Evolutionary conservation across 164 flowering plant genomes (phyloP).

Genomic region (Vitis cinerea): DNA sequence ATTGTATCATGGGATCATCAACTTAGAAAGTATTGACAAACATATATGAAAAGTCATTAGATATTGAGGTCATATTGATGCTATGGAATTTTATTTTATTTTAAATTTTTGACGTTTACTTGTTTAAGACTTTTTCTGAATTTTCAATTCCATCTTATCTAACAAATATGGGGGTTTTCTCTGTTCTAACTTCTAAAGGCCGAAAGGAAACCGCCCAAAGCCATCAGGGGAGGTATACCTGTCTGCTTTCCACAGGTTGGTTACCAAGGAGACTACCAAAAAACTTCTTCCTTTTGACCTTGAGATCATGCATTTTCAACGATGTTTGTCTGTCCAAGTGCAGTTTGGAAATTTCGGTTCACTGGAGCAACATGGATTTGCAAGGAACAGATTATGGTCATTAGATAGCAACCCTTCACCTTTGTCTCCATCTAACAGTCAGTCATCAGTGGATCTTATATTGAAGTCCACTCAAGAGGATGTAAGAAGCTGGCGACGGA

Average conservation of each 20-base stretch:
- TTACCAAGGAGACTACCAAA: not conserved
- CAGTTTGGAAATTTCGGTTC: conserved; percentile 76
- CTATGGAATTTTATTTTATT: no score
- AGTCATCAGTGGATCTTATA: conserved; percentile 74
- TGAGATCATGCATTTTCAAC: not conserved
- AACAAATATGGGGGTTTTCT: not conserved
- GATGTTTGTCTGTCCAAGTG: conserved; percentile 2
- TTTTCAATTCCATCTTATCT: not conserved
- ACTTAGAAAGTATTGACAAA: no score
- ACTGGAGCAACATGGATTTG: conserved; percentile 77
- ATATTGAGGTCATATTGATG: no score
- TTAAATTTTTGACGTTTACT: no score
- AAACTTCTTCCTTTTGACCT: not conserved
- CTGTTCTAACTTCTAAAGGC: conserved; percentile 44
- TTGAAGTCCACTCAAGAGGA: conserved; percentile 75
- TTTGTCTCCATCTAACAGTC: conserved; percentile 49
- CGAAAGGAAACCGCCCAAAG: conserved; percentile 61
- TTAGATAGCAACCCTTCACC: conserved; percentile 61
- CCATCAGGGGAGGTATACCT: conserved; percentile 81
- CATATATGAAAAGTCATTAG: no score
- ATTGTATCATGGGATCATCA: no score
- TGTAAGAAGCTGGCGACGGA: conserved; percentile 71
- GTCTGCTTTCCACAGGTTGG: conserved; percentile 86
- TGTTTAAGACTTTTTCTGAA: no score
- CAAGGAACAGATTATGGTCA: conserved; percentile 74